Conservation (phyloP, 192 early-diverging fungal species). For the Spizellomyces punctatus region DNA sequence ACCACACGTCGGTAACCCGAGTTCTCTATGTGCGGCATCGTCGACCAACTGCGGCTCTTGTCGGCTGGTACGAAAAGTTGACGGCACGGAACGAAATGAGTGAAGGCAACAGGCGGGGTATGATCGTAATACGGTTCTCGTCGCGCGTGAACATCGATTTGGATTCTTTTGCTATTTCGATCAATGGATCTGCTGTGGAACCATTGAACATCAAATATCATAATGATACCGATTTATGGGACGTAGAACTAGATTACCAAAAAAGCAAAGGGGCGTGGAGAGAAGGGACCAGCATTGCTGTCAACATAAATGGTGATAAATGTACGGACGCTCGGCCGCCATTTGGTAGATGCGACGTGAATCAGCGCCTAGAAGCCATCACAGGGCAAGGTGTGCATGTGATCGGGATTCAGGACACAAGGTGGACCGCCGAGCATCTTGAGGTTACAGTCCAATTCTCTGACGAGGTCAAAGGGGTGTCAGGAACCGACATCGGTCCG, state of each 20-base stretch:
- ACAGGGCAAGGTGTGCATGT: background rate
- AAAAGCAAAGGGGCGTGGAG: too few relatives aligned
- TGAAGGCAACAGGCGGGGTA: background rate
- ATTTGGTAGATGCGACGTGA: background rate
- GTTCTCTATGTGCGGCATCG: slow-evolving; percentile 2
- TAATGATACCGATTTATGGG: background rate
- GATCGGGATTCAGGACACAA: background rate
- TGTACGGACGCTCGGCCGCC: background rate
- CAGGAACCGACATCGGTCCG: background rate
- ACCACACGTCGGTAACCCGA: background rate
- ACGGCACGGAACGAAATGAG: background rate
- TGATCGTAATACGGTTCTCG: slow-evolving; percentile 1
- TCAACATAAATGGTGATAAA: background rate
- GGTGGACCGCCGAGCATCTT: background rate
- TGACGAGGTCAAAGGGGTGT: background rate
- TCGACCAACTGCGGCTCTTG: background rate
- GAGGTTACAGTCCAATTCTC: background rate
- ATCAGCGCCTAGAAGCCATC: background rate
- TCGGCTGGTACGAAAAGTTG: background rate
- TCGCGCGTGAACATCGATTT: background rate
- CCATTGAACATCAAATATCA: background rate
- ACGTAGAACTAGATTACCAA: background rate
- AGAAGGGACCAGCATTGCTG: background rate
- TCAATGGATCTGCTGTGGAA: background rate
- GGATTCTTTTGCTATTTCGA: background rate